Conservation (phyloP, 495 filamentous ascomycete genomes). For the Hypoxylon crocopeplum region DNA sequence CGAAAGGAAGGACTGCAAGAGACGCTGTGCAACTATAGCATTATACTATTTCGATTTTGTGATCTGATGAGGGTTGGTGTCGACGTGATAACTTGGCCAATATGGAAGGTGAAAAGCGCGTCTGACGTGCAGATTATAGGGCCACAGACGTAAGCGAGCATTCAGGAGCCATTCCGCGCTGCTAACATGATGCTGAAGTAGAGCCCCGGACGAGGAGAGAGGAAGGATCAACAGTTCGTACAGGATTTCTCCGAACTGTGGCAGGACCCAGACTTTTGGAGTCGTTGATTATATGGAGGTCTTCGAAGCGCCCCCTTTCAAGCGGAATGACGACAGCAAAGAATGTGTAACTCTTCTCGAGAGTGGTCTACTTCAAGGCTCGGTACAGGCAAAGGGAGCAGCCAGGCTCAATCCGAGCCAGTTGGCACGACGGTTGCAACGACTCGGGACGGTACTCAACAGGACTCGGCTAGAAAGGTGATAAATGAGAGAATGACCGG, state of each 20-base stretch:
- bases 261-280: neutral
- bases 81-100: conserved; percentile 17
- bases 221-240: conserved; percentile 2
- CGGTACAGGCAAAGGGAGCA: conserved; percentile 11
- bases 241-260: conserved; percentile 3
- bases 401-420: conserved; percentile 16
- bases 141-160: conserved; percentile 29
- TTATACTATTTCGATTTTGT: conserved; percentile 27
- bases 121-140: conserved; percentile 28
- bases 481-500: conserved; percentile 34
- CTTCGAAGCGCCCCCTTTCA: no score
- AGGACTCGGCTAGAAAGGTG: conserved; percentile 26
- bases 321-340: conserved; percentile 12
- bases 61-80: conserved; percentile 17
- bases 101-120: conserved; percentile 12
- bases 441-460: conserved; percentile 17
- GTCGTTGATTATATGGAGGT: conserved; percentile 11
- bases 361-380: conserved; percentile 13
- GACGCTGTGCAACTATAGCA: conserved; percentile 32
- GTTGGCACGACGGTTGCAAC: conserved; percentile 23
- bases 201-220: conserved; percentile 3
- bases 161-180: conserved; percentile 15
- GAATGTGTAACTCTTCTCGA: conserved; percentile 1
- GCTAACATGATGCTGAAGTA: conserved; percentile 9
- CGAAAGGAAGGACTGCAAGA: conserved; percentile 20